These are phyloP conservation scores for Eimeria maxima DNA, from an alignment of 169 alveolate species.

Conservation along the genomic window DNA sequence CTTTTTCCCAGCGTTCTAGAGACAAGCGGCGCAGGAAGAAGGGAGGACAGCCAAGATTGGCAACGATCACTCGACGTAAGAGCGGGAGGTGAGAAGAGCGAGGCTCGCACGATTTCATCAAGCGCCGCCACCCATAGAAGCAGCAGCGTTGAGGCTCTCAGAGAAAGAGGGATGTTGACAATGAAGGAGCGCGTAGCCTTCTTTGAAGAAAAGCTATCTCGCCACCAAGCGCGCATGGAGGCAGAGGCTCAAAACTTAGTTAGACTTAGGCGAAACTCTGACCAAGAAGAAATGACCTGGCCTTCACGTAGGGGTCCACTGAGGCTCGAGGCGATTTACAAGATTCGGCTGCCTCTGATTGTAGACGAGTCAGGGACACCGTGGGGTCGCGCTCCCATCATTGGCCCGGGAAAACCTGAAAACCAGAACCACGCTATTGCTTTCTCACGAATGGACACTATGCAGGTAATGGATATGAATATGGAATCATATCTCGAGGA, in stretches of 20 bases:
- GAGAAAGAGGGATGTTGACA: constrained; percentile 31
- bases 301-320: constrained; percentile 82
- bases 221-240: constrained; percentile 74
- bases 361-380: constrained; percentile 77
- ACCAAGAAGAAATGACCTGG: constrained; percentile 68
- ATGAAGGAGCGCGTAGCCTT: constrained; percentile 74
- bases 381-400: constrained; percentile 80
- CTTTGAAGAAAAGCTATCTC: constrained; percentile 45
- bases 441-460: constrained; percentile 77
- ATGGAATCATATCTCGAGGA: constrained; percentile 83
- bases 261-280: constrained; percentile 22
- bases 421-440: constrained; percentile 82
- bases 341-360: constrained; percentile 77
- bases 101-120: background rate
- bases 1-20: background rate
- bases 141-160: constrained; percentile 56
- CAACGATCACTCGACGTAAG: background rate
- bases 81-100: background rate
- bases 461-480: constrained; percentile 84
- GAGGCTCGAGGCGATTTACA: constrained; percentile 77
- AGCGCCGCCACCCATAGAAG: constrained; percentile 31
- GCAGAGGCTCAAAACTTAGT: constrained; percentile 37
- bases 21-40: background rate
- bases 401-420: constrained; percentile 84
- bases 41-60: background rate